Evolutionary conservation across 331 rosid species (phyloP).

Genomic region (Ulmus americana): DNA sequence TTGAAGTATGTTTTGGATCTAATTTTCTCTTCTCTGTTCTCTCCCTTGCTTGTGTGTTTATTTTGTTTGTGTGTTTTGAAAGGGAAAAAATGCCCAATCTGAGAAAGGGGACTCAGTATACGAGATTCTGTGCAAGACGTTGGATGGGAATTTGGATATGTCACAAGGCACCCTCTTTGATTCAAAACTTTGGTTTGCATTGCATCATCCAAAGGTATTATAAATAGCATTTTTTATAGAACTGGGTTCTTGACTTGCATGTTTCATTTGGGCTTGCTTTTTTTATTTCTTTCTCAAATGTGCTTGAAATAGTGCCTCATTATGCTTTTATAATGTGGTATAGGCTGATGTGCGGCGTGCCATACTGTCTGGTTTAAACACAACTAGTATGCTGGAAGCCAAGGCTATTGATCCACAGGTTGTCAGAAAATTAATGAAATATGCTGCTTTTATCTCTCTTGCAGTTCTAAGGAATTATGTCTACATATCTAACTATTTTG

Average conservation of each 20-base stretch:
- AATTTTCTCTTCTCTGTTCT: conserved; percentile 8
- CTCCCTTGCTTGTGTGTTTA: not conserved
- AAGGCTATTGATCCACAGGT: conserved; percentile 57
- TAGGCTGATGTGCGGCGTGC: conserved; percentile 83
- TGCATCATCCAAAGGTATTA: conserved; percentile 81
- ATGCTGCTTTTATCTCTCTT: no score
- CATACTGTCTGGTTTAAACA: conserved; percentile 46
- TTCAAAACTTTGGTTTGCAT: conserved; percentile 69
- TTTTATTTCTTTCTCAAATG: conserved; percentile 5
- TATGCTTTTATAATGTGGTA: conserved; percentile 18
- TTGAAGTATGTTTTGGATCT: conserved; percentile 42
- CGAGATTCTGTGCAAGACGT: conserved; percentile 50
- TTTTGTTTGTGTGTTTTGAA: conserved; percentile 26
- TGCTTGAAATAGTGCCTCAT: conserved; percentile 1
- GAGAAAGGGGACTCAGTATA: conserved; percentile 46
- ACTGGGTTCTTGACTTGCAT: not conserved
- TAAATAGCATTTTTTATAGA: not conserved
- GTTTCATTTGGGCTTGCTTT: conserved; percentile 10
- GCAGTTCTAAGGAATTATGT: not conserved
- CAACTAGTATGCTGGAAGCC: conserved; percentile 39
- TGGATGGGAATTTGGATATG: conserved; percentile 56
- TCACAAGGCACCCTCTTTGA: conserved; percentile 41
- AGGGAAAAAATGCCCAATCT: conserved; percentile 47
- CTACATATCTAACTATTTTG: not conserved
- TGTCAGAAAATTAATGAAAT: not conserved